Conservation (phyloP, 2,329 filamentous ascomycete species). For the Colletotrichum salicis region DNA sequence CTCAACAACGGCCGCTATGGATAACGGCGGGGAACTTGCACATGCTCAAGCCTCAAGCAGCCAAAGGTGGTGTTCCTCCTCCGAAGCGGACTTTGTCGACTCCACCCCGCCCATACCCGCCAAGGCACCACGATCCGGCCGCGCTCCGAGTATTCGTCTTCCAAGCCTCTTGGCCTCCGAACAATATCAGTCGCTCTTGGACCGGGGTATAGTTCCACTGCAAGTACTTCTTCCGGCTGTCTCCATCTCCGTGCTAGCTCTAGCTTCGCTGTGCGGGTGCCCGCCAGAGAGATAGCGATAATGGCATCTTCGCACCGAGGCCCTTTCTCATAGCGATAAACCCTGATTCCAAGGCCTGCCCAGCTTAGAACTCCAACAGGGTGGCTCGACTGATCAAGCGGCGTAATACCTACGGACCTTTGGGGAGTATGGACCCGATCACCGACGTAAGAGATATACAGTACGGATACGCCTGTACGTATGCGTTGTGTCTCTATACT, state of each 20-base stretch:
- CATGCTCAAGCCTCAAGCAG: not conserved
- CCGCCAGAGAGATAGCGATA: not conserved
- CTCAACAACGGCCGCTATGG: not conserved
- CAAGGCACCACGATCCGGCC: conserved; percentile 26
- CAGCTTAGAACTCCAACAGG: not conserved
- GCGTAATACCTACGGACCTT: not conserved
- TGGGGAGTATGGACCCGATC: not conserved
- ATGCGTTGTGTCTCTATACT: not conserved
- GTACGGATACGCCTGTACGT: not conserved
- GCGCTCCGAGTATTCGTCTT: conserved; percentile 17
- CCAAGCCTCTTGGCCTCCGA: conserved; percentile 13
- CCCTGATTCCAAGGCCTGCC: conserved; percentile 8
- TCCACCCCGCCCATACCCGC: not conserved
- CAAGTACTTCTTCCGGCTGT: not conserved
- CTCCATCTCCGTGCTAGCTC: conserved; percentile 6
- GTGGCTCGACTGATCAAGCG: not conserved
- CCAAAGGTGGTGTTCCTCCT: not conserved
- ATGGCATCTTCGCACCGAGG: not conserved
- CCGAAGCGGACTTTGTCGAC: not conserved
- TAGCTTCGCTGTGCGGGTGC: not conserved
- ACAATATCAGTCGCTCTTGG: not conserved
- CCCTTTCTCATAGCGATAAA: not conserved
- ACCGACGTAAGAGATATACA: not conserved
- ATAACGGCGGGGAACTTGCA: conserved; percentile 9
- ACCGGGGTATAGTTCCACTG: not conserved